Base-by-base conservation (phyloP, 1,284 basidiomycete genomes). In the Polyporus tsugae region DNA sequence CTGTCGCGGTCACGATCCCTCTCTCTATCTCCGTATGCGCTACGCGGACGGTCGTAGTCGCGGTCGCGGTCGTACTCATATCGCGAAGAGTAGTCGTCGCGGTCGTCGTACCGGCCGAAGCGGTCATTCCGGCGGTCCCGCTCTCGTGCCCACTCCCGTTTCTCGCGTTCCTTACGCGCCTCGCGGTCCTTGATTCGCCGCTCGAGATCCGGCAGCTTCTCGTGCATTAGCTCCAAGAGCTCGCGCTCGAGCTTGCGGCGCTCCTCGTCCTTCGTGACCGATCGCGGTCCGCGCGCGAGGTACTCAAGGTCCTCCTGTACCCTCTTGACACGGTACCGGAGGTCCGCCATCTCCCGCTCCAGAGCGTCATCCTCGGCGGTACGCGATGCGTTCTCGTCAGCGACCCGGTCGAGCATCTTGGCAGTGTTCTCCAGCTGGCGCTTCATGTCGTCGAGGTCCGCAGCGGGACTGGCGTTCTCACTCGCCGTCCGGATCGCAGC, bases 281-380 rank as follows among this genome's bases (percentile, higher is more conserved):
- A 89, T 66, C 91, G 86, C 1, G 96, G 89, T 0, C 95, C 94
- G 22, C 92, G 89, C 22, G 92, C 90, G 66, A 93, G 90, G 76
- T 97, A 96, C 60, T 98, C 97, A 58, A 99, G 85, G 79, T 99
- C 97, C 72, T 98, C 96, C 78, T 96, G 93, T 10, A 99, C 88
- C 25, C 96, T 85, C 76, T 91, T 91, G 65, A 98, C 95, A 44
- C 92, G 89, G 78, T 95, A 95, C 65, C 91, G 91, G 44, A 99
- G 83, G 74, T 97, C 95, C 10, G 94, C 90, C 82, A 98, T 88
- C 81, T 99, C 97, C 65, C 92, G 87, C 70, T 98, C 95, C 19
- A 99, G 85, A 64, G 87, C 91, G 70, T 98, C 96, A 74, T 98
- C 96, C 72, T 96, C 94, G 11, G 86, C 87, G 0, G 90, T 90